Conservation (phyloP, 2,329 filamentous ascomycete species). For the Aspergillus terreus region DNA sequence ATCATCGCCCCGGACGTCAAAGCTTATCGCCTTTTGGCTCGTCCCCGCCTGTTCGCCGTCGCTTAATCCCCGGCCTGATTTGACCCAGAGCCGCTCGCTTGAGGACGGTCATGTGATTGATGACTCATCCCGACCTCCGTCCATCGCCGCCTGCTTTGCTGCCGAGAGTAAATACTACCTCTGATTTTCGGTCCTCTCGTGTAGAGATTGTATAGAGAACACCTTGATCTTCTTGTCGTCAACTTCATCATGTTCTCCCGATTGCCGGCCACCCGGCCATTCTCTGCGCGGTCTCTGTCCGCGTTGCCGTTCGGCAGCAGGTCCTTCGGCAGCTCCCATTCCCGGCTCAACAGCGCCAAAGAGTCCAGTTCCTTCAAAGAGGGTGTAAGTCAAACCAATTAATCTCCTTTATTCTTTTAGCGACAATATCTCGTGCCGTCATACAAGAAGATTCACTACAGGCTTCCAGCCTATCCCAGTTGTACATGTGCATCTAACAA, state of each 20-base stretch:
- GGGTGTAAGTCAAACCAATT: constrained; percentile 21
- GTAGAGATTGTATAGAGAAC: too few species aligned
- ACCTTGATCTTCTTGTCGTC: too few species aligned
- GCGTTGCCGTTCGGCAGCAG: background rate
- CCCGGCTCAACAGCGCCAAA: constrained; percentile 1
- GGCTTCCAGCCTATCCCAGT: background rate
- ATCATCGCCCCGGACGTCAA: constrained; percentile 16
- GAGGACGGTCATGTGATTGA: constrained; percentile 19
- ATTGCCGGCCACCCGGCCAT: background rate
- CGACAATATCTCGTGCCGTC: background rate
- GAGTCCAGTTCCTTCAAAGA: constrained; percentile 17
- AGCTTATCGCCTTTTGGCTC: constrained; percentile 33
- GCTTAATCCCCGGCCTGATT: constrained; percentile 11
- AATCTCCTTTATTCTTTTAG: background rate
- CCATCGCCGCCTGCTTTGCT: background rate
- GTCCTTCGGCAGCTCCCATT: constrained; percentile 1
- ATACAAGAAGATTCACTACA: background rate
- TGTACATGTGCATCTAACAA: background rate
- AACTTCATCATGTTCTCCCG: constrained; percentile 6
- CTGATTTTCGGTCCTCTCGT: background rate
- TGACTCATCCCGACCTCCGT: constrained; percentile 14
- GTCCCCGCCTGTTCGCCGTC: constrained; percentile 21
- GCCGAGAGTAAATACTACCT: background rate
- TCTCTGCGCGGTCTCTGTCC: background rate
- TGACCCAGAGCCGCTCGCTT: constrained; percentile 12